Evolutionary conservation across 192 early-diverging fungal species (phyloP), one percentile per base, ranked within the genome.

Genomic region (Umbelopsis sp.): DNA sequence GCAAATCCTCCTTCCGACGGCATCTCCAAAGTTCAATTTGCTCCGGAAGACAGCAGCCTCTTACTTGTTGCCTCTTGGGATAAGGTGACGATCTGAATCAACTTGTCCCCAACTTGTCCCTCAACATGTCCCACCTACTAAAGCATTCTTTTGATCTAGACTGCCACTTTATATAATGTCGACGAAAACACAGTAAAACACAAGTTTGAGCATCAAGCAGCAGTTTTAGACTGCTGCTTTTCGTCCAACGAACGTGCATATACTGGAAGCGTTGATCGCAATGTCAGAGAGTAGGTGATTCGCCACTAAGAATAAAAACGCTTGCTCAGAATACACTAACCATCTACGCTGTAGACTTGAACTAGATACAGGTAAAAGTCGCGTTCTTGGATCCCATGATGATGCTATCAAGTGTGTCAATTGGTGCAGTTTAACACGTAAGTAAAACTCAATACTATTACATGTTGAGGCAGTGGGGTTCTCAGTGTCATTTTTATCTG

Each of bases 31-130:
- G 73, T 98, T 1, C 77, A 70, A 1, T 98, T 97, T 74, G 81
- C 86, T 71, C 88, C 89, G n/a, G 78, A 79, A 10, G 86, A 91
- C 43, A 83, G 88, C 22, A 75, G 76, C 22, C 77, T 88, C 16
- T 84, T 99, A 22, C 84, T 95, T 36, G 92, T 88, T 20, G 88
- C 92, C 20, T 94, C 93, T 45, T 99, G 97, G 97, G 96, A 99
- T 76, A 89, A 90, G 80, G 93, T 94, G 82, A 51, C 38, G 53
- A 50, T 67, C 14, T 16, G 38, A 31, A 6, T 20, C 26, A 32
- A 25, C 72, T 17, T n/a, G 8, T 8, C 24, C 26, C n/a, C 38
- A 41, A n/a, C 10, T 43, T 44, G n/a, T n/a, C n/a, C n/a, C n/a
- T n/a, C n/a, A n/a, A n/a, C n/a, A n/a, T 51, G 21, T 32, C 24